These are phyloP conservation scores for Fragosphaeria purpurea DNA, from an alignment of 2,329 filamentous ascomycete species.

Conservation along the genomic window DNA sequence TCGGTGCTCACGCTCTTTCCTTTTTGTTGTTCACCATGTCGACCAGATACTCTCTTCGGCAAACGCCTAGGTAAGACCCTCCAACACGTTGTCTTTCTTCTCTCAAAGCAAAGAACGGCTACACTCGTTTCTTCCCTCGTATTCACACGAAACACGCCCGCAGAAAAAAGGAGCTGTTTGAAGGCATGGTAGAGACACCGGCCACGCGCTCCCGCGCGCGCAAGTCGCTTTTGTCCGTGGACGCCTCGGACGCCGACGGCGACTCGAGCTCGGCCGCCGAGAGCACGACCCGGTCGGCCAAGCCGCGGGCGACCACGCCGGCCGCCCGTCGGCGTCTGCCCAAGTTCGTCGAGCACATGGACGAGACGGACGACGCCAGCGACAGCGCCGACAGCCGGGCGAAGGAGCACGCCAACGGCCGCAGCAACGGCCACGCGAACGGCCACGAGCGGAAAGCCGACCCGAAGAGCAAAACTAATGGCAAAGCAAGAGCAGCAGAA, in stretches of 20 bases:
- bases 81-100: neutral
- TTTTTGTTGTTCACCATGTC: slow-evolving; percentile 15
- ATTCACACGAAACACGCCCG: neutral
- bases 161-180: slow-evolving; percentile 52
- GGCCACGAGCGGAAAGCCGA: slow-evolving; percentile 14
- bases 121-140: neutral
- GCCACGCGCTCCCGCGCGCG: slow-evolving; percentile 37
- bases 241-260: slow-evolving; percentile 36
- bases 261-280: slow-evolving; percentile 40
- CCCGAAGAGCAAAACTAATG: slow-evolving; percentile 15
- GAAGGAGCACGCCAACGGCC: neutral
- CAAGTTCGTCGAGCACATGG: slow-evolving; percentile 41
- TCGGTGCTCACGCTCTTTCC: too few species aligned
- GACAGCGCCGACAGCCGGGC: slow-evolving; percentile 13
- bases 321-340: slow-evolving; percentile 34
- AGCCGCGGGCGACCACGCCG: neutral
- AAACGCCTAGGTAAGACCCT: slow-evolving; percentile 21
- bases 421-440: slow-evolving; percentile 19
- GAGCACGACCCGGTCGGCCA: slow-evolving; percentile 16
- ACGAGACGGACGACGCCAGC: slow-evolving; percentile 31
- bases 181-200: slow-evolving; percentile 52
- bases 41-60: slow-evolving; percentile 21
- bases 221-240: slow-evolving; percentile 34
- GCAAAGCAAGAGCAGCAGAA: slow-evolving; percentile 4
- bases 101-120: neutral